Evolutionary conservation across 306 rosid genomes (phyloP).

Genomic region (Cucurbita moschata): DNA sequence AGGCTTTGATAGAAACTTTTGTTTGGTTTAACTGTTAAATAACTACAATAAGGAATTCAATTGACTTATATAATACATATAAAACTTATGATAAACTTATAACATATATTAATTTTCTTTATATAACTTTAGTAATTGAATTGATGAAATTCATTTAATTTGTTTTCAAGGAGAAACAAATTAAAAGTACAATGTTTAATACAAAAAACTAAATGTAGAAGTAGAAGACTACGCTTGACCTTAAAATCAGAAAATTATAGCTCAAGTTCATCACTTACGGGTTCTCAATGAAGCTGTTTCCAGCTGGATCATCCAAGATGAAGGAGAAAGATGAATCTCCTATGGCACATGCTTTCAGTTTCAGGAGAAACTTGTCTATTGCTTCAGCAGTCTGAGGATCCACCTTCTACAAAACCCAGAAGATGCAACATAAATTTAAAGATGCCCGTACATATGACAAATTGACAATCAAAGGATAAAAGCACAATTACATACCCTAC

Average conservation of each 20-base stretch:
- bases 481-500: constrained; percentile 38
- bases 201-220: not conserved
- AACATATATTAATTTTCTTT: not conserved
- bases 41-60: not conserved
- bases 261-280: constrained; percentile 40
- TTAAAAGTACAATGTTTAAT: not conserved
- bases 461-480: not conserved
- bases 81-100: not conserved
- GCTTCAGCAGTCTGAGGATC: constrained; percentile 77
- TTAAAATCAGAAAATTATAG: not conserved
- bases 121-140: not conserved
- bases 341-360: constrained; percentile 58
- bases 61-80: not conserved
- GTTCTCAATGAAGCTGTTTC: constrained; percentile 94
- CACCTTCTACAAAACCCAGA: constrained; percentile 44
- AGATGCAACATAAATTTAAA: constrained; percentile 6
- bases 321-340: constrained; percentile 56
- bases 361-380: constrained; percentile 63
- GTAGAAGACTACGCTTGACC: not conserved
- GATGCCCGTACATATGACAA: not conserved
- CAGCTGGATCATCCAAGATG: constrained; percentile 86
- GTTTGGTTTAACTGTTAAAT: not conserved
- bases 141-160: not conserved
- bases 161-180: not conserved
- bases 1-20: not conserved